Base-by-base conservation (phyloP, 306 rosid species). In the Ziziphus jujuba region DNA sequence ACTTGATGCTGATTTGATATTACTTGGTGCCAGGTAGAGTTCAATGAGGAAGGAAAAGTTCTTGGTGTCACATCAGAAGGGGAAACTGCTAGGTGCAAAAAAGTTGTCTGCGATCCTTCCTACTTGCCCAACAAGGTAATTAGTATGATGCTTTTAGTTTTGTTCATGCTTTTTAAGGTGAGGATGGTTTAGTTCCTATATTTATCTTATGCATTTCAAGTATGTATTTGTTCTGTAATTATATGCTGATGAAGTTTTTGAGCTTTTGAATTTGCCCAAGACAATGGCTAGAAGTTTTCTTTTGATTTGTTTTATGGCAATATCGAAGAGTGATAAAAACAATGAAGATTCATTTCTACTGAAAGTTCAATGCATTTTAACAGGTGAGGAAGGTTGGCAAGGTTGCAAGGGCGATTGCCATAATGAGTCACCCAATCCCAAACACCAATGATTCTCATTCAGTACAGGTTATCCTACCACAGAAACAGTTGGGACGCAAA, bases 381-480 rank as follows among this genome's bases (percentile, higher is more conserved):
- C 91, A 89, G 98, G 98, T 89, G 59, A 86, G 93, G 80, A 92
- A 92, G 84, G 91, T 92, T 70, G 97, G 97, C 49, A 87, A 65
- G 86, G 98, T 92, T 87, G 97, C 98, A 33, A 87, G 98, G 78
- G 98, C 98, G 33, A 92, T 92, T 73, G 95, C 91, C 72, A 93
- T 93, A 56, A 90, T 93, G 98, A 90, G 84, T 82, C 98, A 90
- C 80, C 93, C 97, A 6, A 93, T 93, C 49, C 97, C 98, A 57
- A 86, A 68, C 89, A 88, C 98, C 66, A 79, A 65, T 75, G 96
- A 93, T 34, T 90, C 85, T 67, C 97, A 78, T 40, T 93, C 98
- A 0, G 97, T 83, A 79, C 98, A 93, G 84, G 85, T 93, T 73
- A 93, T 93, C 84, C 78, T 93, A 62, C 98, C 98, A 6, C 98